Base-by-base conservation (phyloP, 495 filamentous ascomycete species). In the Elasticomyces elasticus region DNA sequence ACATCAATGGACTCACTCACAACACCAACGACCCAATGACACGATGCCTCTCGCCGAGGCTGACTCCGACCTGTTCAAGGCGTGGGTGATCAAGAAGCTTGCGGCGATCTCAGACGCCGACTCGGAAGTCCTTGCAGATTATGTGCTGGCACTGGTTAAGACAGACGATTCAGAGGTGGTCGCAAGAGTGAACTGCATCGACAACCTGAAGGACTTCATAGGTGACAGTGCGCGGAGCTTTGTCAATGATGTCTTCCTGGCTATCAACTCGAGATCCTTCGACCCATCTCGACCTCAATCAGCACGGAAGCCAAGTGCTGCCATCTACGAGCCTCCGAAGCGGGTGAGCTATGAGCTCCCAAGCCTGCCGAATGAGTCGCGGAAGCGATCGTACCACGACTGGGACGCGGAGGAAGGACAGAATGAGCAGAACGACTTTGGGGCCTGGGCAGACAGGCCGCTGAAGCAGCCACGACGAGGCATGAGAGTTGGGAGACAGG, bases 81-180 rank as follows among this genome's bases (percentile, higher is more conserved):
- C 72, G 51, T 98, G 89, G 89, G 85, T 96, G 55, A 84, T 94
- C 49, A 87, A 83, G 70, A 84, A 87, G 55, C 74, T 98, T 19
- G 90, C 94, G 66, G 84, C 91, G 62, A 94, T 92, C 52, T 94
- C 89, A 13, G 92, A 96, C 67, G 92, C 90, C 44, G 92, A 98
- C 67, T 83, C 88, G 26, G 89, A 95, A 62, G 88, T 98, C 2
- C 83, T 98, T 15, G 90, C 89, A 27, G 92, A 98, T 64, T 98
- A 96, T 64, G 87, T 98, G 0, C 73, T 96, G 27, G 91, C 91
- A n/a, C 79, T 98, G 10, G 74, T 95, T 28, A 80, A 80, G 51
- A 82, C 87, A 49, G 88, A 95, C 61, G 86, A 85, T 55, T 76
- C 81, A 20, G 77, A 79, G n/a, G 78, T 84, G 4, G 76, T 82